A percentile compares a stretch with the other conserved stretches of the same genome.
phyloP scores from a whole-genome alignment of 2,329 filamentous ascomycete species.

The Amauroascus niger region DNA sequence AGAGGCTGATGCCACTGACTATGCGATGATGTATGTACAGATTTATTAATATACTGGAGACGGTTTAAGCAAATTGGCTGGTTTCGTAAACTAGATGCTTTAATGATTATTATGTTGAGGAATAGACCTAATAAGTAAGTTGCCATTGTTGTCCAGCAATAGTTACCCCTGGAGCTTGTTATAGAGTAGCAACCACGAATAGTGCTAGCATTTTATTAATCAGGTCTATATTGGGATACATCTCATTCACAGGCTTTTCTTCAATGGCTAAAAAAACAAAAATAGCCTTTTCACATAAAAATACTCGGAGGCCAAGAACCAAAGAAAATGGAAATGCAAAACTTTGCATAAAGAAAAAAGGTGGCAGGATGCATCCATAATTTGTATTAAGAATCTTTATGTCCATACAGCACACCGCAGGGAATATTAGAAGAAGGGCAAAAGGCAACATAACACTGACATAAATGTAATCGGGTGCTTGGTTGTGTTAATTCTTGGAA shows the following conservation, averaged over 20 bases:
- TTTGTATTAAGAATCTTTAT: conserved; percentile 8
- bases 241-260: background rate
- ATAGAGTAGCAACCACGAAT: background rate
- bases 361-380: background rate
- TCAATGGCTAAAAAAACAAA: background rate
- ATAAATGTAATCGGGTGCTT: too few species aligned
- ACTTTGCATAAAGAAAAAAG: background rate
- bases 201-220: background rate
- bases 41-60: too few species aligned
- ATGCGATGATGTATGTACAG: background rate
- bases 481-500: background rate
- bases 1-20: too few species aligned
- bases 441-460: background rate
- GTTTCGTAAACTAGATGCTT: too few species aligned
- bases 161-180: too few species aligned
- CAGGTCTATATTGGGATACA: background rate
- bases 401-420: background rate
- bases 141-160: too few species aligned
- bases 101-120: too few species aligned
- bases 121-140: too few species aligned
- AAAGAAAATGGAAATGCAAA: background rate
- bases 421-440: background rate
- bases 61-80: too few species aligned
- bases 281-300: background rate
- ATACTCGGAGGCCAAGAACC: background rate